Percentiles rank a stretch among this genome's conserved stretches.
Conservation (phyloP, 257 asterid genomes). For the Solanum medicagineum region DNA sequence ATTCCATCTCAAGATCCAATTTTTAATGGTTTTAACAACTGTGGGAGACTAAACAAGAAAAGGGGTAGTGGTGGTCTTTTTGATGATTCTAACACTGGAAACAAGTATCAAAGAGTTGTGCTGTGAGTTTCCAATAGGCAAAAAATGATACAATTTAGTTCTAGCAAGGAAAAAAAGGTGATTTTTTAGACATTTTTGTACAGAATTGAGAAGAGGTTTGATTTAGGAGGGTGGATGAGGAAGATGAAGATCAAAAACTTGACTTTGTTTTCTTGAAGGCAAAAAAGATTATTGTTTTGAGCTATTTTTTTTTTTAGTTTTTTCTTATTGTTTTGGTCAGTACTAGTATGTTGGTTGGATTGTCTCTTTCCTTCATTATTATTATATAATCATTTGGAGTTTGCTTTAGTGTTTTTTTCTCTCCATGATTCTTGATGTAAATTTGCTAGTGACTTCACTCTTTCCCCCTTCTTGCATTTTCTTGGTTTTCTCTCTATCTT, state of each 20-base stretch:
- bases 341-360: constrained; percentile 11
- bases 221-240: neutral
- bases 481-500: neutral
- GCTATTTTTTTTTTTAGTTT: neutral
- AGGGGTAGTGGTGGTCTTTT: constrained; percentile 14
- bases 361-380: constrained; percentile 11
- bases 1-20: constrained; percentile 23
- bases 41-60: constrained; percentile 43
- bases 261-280: neutral
- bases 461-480: neutral
- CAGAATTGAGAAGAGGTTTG: constrained; percentile 9
- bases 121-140: constrained; percentile 18
- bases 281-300: neutral
- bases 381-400: neutral
- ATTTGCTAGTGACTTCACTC: neutral
- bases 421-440: neutral
- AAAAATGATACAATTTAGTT: neutral
- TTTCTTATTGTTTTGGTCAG: neutral
- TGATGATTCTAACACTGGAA: constrained; percentile 29
- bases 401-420: neutral
- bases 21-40: constrained; percentile 2
- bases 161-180: neutral
- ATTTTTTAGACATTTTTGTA: constrained; percentile 16
- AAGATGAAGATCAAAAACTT: constrained; percentile 5
- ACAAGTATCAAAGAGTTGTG: constrained; percentile 45